These are phyloP conservation scores for Melanogaster broomeanus DNA, from an alignment of 768 basidiomycete genomes.

Conservation along the genomic window DNA sequence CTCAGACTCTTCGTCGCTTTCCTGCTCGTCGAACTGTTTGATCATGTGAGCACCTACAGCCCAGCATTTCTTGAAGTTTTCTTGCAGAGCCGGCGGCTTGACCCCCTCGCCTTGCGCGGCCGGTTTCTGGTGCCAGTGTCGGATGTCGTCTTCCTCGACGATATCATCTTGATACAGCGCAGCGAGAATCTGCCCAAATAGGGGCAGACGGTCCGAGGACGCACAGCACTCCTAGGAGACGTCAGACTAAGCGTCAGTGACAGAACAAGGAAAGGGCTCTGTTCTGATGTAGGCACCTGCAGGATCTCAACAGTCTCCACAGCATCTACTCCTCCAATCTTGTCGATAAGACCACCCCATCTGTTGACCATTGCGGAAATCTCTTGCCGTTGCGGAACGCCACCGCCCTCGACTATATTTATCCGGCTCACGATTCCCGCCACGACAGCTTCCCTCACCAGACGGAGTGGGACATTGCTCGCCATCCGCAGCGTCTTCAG, in stretches of 20 bases:
- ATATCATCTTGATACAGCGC: slow-evolving; percentile 91
- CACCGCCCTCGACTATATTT: slow-evolving; percentile 56
- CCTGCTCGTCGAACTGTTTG: slow-evolving; percentile 79
- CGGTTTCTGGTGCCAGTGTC: slow-evolving; percentile 75
- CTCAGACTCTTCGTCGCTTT: slow-evolving; percentile 50
- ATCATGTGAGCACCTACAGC: slow-evolving; percentile 72
- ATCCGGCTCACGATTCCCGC: slow-evolving; percentile 79
- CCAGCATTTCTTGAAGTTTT: slow-evolving; percentile 71
- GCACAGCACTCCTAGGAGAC: slow-evolving; percentile 62
- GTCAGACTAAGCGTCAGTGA: slow-evolving; percentile 6
- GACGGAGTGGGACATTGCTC: slow-evolving; percentile 85
- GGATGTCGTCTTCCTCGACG: slow-evolving; percentile 86
- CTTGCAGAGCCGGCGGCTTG: slow-evolving; percentile 41
- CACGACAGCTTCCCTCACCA: slow-evolving; percentile 87
- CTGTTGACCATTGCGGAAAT: slow-evolving; percentile 63
- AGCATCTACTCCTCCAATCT: slow-evolving; percentile 80
- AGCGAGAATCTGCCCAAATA: slow-evolving; percentile 86
- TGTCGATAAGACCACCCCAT: slow-evolving; percentile 84
- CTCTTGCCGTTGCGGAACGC: slow-evolving; percentile 60
- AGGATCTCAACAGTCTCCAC: slow-evolving; percentile 78
- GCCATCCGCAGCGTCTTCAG: slow-evolving; percentile 97
- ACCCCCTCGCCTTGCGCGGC: slow-evolving; percentile 53
- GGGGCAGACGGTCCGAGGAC: slow-evolving; percentile 56
- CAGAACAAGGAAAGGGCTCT: neutral
- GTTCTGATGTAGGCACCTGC: slow-evolving; percentile 53